A percentile compares a stretch with the other conserved stretches of the same genome.
Evolutionary conservation across 345 rosid genomes (phyloP).

Genomic region (Ricinus communis): DNA sequence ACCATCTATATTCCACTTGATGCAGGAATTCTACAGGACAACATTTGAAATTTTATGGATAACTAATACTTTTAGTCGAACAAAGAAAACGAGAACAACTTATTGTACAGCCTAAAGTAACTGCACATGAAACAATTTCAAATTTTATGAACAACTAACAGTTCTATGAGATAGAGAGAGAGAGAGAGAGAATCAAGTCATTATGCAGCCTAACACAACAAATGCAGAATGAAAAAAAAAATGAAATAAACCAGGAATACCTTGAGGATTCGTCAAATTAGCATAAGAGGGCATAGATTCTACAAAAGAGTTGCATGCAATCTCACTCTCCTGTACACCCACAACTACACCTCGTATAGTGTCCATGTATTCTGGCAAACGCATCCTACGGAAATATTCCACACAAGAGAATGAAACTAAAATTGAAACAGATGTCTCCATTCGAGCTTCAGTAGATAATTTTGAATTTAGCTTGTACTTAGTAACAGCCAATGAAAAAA

Average conservation of each 20-base stretch:
- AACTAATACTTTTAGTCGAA: constrained; percentile 4
- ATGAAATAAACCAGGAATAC: constrained; percentile 33
- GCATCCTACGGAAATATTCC: constrained; percentile 81
- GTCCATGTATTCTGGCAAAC: constrained; percentile 88
- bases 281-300: constrained; percentile 76
- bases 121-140: too few species aligned
- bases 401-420: constrained; percentile 75
- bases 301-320: constrained; percentile 61
- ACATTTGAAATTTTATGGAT: constrained; percentile 10
- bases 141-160: too few species aligned
- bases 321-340: constrained; percentile 72
- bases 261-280: constrained; percentile 66
- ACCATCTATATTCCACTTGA: constrained; percentile 64
- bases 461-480: constrained; percentile 58
- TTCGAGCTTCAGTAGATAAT: constrained; percentile 51
- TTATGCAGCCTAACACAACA: constrained; percentile 1
- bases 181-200: neutral
- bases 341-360: constrained; percentile 69
- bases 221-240: neutral
- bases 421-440: constrained; percentile 66
- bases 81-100: neutral
- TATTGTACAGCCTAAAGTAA: too few species aligned
- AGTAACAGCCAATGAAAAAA: constrained; percentile 71
- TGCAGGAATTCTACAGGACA: constrained; percentile 37
- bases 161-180: too few species aligned